A percentile compares a stretch with the other conserved stretches of the same genome.
These are phyloP conservation scores for Chytriomyces confervae DNA, from an alignment of 192 early-diverging fungal species.

Conservation along the genomic window DNA sequence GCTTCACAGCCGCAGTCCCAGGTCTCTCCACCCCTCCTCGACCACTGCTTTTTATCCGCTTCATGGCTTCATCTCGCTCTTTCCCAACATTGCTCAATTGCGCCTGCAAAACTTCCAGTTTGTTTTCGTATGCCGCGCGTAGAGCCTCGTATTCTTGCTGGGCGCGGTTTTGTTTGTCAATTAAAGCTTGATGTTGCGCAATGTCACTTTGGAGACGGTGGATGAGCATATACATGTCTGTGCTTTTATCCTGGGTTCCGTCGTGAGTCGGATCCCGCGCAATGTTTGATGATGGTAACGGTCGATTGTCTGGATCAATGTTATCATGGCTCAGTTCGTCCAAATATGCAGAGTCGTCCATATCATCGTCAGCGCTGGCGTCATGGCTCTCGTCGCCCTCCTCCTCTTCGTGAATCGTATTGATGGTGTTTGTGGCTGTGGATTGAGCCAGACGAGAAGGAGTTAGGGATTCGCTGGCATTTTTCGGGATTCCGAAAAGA, in stretches of 20 bases:
- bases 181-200: constrained; percentile 54
- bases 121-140: constrained; percentile 69
- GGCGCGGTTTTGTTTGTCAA: constrained; percentile 42
- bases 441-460: constrained; percentile 3
- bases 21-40: constrained; percentile 41
- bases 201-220: constrained; percentile 58
- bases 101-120: constrained; percentile 64
- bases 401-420: neutral
- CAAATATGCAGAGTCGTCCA: no score
- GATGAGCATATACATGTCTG: constrained; percentile 51
- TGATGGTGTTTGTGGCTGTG: neutral
- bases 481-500: constrained; percentile 31
- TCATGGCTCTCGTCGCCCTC: constrained; percentile 15
- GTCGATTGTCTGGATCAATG: no score
- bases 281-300: no score
- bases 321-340: no score
- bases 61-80: constrained; percentile 71
- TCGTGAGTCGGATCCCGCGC: no score
- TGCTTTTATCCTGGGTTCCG: constrained; percentile 3
- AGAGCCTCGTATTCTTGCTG: constrained; percentile 57
- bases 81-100: constrained; percentile 59
- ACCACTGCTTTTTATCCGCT: constrained; percentile 56
- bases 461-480: neutral
- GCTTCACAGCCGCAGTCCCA: constrained; percentile 40
- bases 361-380: no score